Percentiles rank a stretch among this genome's conserved stretches.
Conservation (phyloP, 495 filamentous ascomycete species). For the Antarctomyces pellizariae region DNA sequence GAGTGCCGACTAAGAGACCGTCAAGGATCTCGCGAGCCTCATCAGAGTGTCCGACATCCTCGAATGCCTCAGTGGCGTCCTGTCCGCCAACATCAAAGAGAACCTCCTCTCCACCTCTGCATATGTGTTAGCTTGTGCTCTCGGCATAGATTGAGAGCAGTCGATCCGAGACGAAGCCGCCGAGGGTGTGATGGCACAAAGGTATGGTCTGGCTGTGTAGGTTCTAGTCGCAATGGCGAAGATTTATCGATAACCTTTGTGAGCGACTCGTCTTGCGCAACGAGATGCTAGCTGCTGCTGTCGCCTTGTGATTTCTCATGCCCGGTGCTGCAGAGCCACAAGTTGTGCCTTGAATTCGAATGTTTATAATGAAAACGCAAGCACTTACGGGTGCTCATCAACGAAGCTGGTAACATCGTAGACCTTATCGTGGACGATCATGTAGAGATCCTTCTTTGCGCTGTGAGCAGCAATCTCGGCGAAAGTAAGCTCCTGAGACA, state of each 20-base stretch:
- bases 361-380: constrained; percentile 1
- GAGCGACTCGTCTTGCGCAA: too few relatives aligned
- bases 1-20: constrained; percentile 47
- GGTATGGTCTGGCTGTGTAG: too few relatives aligned
- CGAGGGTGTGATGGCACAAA: too few relatives aligned
- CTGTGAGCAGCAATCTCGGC: constrained; percentile 68
- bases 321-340: too few relatives aligned
- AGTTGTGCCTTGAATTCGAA: too few relatives aligned
- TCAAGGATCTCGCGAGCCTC: constrained; percentile 90
- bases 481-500: constrained; percentile 59
- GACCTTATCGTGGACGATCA: constrained; percentile 90
- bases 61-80: constrained; percentile 94
- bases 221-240: too few relatives aligned
- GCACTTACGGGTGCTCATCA: constrained; percentile 95
- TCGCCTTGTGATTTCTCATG: too few relatives aligned
- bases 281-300: too few relatives aligned
- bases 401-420: constrained; percentile 77
- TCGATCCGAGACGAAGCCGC: too few relatives aligned
- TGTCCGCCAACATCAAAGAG: constrained; percentile 88
- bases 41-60: constrained; percentile 98
- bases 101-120: constrained; percentile 93
- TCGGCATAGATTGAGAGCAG: too few relatives aligned
- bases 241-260: too few relatives aligned
- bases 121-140: too few relatives aligned
- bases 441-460: constrained; percentile 84